A percentile compares a stretch with the other conserved stretches of the same genome.
These are phyloP conservation scores for Raddia distichophylla DNA, from an alignment of 176 grass and related monocot genomes.

Conservation along the genomic window DNA sequence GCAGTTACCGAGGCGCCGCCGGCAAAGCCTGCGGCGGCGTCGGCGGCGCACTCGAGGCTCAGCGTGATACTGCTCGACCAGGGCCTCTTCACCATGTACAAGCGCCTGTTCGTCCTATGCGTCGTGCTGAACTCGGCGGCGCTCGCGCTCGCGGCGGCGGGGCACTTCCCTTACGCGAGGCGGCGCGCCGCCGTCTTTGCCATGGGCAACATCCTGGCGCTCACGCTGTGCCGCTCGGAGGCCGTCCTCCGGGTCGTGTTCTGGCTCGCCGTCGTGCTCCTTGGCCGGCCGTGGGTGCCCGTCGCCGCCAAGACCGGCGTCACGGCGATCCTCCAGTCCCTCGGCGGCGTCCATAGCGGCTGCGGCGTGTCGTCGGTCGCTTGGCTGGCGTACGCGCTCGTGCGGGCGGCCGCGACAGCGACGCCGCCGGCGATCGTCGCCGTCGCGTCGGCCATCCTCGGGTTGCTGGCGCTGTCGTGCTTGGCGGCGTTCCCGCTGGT, in stretches of 20 bases:
- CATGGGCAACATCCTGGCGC: slow-evolving; percentile 71
- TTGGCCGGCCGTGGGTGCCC: slow-evolving; percentile 53
- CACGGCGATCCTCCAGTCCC: slow-evolving; percentile 63
- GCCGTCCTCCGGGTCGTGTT: slow-evolving; percentile 59
- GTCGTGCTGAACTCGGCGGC: slow-evolving; percentile 41
- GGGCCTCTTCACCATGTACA: slow-evolving; percentile 84
- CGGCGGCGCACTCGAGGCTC: slow-evolving; percentile 45
- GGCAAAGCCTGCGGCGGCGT: background rate
- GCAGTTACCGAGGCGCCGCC: background rate
- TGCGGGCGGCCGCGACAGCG: slow-evolving; percentile 24
- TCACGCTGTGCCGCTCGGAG: slow-evolving; percentile 77
- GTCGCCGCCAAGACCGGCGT: slow-evolving; percentile 52
- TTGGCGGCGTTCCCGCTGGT: slow-evolving; percentile 69
- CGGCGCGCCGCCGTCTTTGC: slow-evolving; percentile 54
- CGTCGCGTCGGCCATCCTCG: slow-evolving; percentile 57
- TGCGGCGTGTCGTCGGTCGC: slow-evolving; percentile 68
- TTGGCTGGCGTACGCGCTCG: slow-evolving; percentile 65
- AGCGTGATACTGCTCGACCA: slow-evolving; percentile 64
- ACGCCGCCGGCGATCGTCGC: slow-evolving; percentile 47
- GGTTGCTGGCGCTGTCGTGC: slow-evolving; percentile 54
- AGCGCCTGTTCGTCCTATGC: slow-evolving; percentile 60
- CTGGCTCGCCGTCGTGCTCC: slow-evolving; percentile 57
- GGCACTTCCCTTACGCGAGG: slow-evolving; percentile 56
- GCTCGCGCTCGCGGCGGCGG: slow-evolving; percentile 42
- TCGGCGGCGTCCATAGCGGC: slow-evolving; percentile 73